These are phyloP conservation scores for Colletotrichum sp. DNA, from an alignment of 2,329 filamentous ascomycete genomes.

Conservation along the genomic window DNA sequence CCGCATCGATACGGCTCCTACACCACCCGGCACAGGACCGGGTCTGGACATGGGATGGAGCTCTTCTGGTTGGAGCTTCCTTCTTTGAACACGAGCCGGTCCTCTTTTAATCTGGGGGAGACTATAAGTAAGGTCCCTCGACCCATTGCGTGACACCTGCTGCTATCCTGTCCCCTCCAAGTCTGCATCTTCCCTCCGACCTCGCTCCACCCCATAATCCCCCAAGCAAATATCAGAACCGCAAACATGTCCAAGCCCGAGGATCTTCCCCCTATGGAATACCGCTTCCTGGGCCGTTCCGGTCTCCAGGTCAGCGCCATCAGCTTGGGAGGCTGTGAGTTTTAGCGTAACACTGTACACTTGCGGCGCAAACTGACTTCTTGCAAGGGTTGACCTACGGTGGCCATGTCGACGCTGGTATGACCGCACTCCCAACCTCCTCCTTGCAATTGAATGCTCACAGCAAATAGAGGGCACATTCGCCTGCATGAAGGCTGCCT, in stretches of 20 bases:
- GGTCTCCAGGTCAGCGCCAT: conserved; percentile 78
- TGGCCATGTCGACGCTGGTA: conserved; percentile 72
- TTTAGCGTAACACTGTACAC: background rate
- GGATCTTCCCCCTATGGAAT: conserved; percentile 64
- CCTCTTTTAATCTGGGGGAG: background rate
- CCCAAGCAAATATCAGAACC: background rate
- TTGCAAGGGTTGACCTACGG: conserved; percentile 69
- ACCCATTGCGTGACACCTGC: background rate
- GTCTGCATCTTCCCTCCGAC: background rate
- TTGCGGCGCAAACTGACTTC: background rate
- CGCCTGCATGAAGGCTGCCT: conserved; percentile 66
- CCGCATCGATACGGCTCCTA: background rate
- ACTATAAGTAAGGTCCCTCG: conserved; percentile 18
- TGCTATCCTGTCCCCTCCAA: background rate
- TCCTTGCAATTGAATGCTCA: background rate
- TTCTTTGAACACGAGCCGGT: background rate
- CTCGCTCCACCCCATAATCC: background rate
- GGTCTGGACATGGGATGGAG: conserved; percentile 1
- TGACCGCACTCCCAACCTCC: conserved; percentile 11
- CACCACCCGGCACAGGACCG: background rate
- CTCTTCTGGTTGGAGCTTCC: conserved; percentile 9
- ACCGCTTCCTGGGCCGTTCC: conserved; percentile 73
- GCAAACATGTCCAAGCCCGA: conserved; percentile 43
- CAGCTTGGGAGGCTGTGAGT: conserved; percentile 66
- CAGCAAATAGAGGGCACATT: conserved; percentile 46